A percentile compares a stretch with the other conserved stretches of the same genome.
These are phyloP conservation scores for Leucosporidium creatinivorum DNA, from an alignment of 768 basidiomycete genomes.

Conservation along the genomic window DNA sequence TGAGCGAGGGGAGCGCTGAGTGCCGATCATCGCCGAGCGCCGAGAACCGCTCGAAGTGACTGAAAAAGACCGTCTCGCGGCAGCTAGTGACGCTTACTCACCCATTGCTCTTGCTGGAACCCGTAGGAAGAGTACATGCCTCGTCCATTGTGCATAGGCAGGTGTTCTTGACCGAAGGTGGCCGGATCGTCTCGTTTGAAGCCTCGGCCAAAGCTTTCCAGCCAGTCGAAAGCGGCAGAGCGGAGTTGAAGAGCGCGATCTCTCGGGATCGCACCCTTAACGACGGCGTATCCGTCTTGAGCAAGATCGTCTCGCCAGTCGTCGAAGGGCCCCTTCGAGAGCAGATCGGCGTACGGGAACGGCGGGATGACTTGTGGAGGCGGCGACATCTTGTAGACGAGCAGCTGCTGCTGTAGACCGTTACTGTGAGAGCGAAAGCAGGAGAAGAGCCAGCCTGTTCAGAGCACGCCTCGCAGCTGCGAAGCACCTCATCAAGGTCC, in stretches of 20 bases:
- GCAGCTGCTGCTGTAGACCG: no score
- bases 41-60: no score
- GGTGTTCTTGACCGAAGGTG: neutral
- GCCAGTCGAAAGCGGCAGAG: constrained; percentile 28
- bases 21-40: no score
- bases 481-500: no score
- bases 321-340: constrained; percentile 5
- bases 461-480: no score
- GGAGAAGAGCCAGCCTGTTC: no score
- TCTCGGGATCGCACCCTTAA: constrained; percentile 37
- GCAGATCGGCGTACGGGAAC: constrained; percentile 20
- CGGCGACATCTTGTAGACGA: no score
- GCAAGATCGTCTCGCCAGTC: constrained; percentile 29
- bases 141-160: constrained; percentile 14
- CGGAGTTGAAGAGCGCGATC: constrained; percentile 33
- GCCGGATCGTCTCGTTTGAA: constrained; percentile 9
- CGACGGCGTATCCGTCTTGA: constrained; percentile 31
- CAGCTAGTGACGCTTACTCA: neutral
- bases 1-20: no score
- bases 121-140: constrained; percentile 31
- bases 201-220: constrained; percentile 7
- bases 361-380: constrained; percentile 1
- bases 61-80: no score
- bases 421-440: no score
- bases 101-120: neutral